These are phyloP conservation scores for Pseudophaeomoniella oleicola DNA, from an alignment of 2,329 filamentous ascomycete genomes.

Conservation along the genomic window DNA sequence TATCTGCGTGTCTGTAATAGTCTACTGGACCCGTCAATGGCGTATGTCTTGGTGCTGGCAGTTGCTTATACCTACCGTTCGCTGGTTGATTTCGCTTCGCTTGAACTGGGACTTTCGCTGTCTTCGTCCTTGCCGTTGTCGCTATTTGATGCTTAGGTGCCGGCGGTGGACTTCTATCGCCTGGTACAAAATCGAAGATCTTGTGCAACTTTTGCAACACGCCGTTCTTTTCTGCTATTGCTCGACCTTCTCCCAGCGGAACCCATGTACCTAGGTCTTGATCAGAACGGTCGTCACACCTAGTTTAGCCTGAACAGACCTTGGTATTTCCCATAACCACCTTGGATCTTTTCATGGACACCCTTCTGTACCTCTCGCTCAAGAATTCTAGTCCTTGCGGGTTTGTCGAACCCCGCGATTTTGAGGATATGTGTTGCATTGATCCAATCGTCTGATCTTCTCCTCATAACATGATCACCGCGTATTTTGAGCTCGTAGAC, in stretches of 20 bases:
- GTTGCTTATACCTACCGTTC: no score
- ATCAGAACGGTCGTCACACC: conserved; percentile 7
- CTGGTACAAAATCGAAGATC: conserved; percentile 81
- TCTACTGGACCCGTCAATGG: no score
- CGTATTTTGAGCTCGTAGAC: conserved; percentile 89
- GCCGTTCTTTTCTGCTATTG: conserved; percentile 74
- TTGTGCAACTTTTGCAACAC: conserved; percentile 67
- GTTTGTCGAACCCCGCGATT: conserved; percentile 93
- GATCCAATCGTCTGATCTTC: conserved; percentile 88
- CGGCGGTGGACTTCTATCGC: conserved; percentile 76
- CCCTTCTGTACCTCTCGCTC: conserved; percentile 96
- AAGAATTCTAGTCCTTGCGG: conserved; percentile 81
- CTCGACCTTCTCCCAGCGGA: conserved; percentile 65
- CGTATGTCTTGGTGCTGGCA: no score
- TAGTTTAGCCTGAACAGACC: conserved; percentile 32
- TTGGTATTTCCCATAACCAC: conserved; percentile 97
- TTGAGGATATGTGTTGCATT: conserved; percentile 99
- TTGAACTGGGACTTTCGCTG: conserved; percentile 50
- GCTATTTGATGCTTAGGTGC: conserved; percentile 75
- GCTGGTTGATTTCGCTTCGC: conserved; percentile 42
- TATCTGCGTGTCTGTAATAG: conserved; percentile 21
- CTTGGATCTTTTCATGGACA: conserved; percentile 92
- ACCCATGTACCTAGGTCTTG: conserved; percentile 71
- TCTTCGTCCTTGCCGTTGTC: conserved; percentile 62
- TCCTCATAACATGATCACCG: conserved; percentile 87